phyloP scores from a whole-genome alignment of 495 filamentous ascomycete genomes.

The Neurospora tetraspora region DNA sequence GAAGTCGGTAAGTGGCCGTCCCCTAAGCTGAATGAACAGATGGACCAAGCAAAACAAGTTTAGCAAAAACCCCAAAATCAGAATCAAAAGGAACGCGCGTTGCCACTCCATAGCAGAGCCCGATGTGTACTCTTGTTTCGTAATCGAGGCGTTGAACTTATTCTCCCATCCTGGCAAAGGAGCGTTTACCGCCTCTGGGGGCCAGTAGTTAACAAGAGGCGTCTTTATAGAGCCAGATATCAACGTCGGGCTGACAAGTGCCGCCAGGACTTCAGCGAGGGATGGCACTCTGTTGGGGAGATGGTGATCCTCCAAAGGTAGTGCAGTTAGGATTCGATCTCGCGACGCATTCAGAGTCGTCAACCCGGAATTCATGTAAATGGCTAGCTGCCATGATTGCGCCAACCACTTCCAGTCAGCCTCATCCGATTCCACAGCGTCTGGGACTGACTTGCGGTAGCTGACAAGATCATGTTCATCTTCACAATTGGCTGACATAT shows the following conservation, averaged over 20 bases:
- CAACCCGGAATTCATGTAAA: constrained; percentile 53
- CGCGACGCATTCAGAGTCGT: constrained; percentile 49
- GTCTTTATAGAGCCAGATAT: constrained; percentile 41
- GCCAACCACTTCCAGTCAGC: constrained; percentile 53
- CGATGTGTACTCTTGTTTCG: constrained; percentile 52
- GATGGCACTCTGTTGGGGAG: constrained; percentile 41
- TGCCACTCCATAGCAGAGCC: constrained; percentile 49
- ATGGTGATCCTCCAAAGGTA: constrained; percentile 22
- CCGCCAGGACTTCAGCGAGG: constrained; percentile 56
- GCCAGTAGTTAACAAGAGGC: constrained; percentile 46
- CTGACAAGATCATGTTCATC: constrained; percentile 36
- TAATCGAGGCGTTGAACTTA: constrained; percentile 46
- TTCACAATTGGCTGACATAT: constrained; percentile 48
- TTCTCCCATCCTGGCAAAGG: constrained; percentile 31
- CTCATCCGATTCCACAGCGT: constrained; percentile 22
- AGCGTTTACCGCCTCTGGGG: constrained; percentile 10
- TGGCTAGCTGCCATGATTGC: constrained; percentile 41
- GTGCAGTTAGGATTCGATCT: constrained; percentile 51
- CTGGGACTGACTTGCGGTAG: constrained; percentile 34
- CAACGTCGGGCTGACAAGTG: constrained; percentile 54
- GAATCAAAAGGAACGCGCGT: constrained; percentile 28
- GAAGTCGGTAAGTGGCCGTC: constrained; percentile 43
- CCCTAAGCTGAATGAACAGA: constrained; percentile 16
- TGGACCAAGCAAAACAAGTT: constrained; percentile 8
- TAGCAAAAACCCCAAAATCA: constrained; percentile 5